A percentile compares a stretch with the other conserved stretches of the same genome.
phyloP scores from a whole-genome alignment of 148 eudicot genomes.

The Simmondsia chinensis region DNA sequence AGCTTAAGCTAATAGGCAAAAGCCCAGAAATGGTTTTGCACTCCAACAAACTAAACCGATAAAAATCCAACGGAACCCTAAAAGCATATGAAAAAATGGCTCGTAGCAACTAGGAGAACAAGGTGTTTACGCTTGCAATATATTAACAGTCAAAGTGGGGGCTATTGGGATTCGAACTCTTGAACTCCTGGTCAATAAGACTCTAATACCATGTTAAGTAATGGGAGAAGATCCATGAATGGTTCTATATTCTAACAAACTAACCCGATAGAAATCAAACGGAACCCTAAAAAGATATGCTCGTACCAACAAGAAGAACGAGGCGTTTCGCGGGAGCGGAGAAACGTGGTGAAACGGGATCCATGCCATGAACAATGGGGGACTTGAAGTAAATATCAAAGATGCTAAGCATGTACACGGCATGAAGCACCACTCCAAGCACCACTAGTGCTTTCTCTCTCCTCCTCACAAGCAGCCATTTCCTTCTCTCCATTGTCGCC shows the following conservation, averaged over 20 bases:
- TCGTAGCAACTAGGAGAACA: no score
- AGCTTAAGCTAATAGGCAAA: no score
- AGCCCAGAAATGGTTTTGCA: no score
- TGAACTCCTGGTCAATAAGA: no score
- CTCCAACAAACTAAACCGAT: no score
- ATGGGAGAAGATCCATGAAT: neutral
- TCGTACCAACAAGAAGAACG: slow-evolving; percentile 65
- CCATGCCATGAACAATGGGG: slow-evolving; percentile 98
- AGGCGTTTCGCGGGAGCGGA: slow-evolving; percentile 85
- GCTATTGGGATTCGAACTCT: no score
- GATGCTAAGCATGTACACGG: slow-evolving; percentile 91
- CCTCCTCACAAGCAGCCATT: slow-evolving; percentile 32
- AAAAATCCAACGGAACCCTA: no score
- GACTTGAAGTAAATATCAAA: slow-evolving; percentile 94
- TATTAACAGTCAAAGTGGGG: no score
- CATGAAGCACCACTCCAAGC: slow-evolving; percentile 74
- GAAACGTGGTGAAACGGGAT: slow-evolving; percentile 77
- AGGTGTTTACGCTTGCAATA: no score
- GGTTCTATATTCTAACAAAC: neutral
- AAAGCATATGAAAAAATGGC: no score
- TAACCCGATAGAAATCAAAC: neutral
- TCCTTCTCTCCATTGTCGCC: slow-evolving; percentile 18
- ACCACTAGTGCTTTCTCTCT: slow-evolving; percentile 77
- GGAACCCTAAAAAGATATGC: neutral
- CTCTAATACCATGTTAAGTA: no score